Evolutionary conservation across 164 flowering plant genomes (phyloP).

Genomic region (Tinospora cordifolia): DNA sequence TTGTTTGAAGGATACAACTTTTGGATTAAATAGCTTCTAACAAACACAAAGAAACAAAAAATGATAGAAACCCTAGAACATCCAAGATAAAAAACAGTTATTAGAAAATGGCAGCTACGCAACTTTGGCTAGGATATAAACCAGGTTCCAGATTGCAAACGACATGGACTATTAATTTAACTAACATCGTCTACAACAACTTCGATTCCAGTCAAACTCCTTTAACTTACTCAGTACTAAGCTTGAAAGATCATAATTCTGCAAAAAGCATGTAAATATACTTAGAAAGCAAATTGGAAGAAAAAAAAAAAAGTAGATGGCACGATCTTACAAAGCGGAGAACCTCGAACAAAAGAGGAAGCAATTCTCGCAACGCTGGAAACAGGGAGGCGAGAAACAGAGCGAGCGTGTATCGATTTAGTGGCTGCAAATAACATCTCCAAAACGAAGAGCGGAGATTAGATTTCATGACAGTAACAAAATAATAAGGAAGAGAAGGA

Average conservation of each 20-base stretch:
- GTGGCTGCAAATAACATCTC: slow-evolving; percentile 24
- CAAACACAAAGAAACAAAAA: too few relatives aligned
- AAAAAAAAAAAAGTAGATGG: background rate
- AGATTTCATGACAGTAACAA: background rate
- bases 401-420: slow-evolving; percentile 13
- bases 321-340: slow-evolving; percentile 41
- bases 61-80: too few relatives aligned
- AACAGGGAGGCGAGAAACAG: slow-evolving; percentile 21
- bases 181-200: background rate
- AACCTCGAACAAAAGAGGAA: slow-evolving; percentile 38
- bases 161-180: background rate
- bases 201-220: background rate
- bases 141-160: too few relatives aligned
- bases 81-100: too few relatives aligned
- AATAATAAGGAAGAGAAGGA: background rate
- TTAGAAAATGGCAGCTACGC: too few relatives aligned
- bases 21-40: too few relatives aligned
- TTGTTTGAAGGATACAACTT: too few relatives aligned
- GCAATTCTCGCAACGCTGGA: slow-evolving; percentile 15
- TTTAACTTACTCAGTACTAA: background rate
- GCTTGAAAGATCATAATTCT: background rate
- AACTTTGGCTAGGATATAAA: too few relatives aligned
- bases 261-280: background rate
- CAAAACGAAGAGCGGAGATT: slow-evolving; percentile 2
- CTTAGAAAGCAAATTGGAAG: background rate